phyloP scores from a whole-genome alignment of 2,329 filamentous ascomycete species.

The Colletotrichum salicis region DNA sequence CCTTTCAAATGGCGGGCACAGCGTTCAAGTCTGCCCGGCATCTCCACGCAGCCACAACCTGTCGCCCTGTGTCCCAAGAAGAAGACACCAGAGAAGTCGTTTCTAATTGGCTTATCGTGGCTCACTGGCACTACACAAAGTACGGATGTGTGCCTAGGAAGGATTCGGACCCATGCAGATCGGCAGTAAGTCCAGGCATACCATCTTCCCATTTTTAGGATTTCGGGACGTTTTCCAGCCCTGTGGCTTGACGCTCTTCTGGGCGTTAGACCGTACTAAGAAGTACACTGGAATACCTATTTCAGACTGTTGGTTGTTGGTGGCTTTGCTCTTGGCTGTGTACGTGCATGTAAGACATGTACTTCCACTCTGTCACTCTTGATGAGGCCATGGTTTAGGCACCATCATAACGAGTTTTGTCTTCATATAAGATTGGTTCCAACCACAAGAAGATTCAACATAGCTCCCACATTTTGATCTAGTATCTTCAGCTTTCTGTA shows the following conservation, averaged over 20 bases:
- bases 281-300: too few species aligned
- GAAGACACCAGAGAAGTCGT: too few species aligned
- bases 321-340: background rate
- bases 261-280: background rate
- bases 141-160: background rate
- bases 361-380: background rate
- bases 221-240: background rate
- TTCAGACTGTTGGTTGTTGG: background rate
- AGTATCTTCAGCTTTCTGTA: background rate
- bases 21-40: background rate
- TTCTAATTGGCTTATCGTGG: background rate
- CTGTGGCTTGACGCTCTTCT: background rate
- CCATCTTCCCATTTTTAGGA: background rate
- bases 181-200: background rate
- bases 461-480: background rate
- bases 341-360: background rate
- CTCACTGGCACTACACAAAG: background rate
- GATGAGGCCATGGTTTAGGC: background rate
- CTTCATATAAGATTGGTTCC: background rate
- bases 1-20: background rate
- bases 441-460: background rate
- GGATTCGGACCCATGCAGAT: slow-evolving; percentile 1
- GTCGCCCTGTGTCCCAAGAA: background rate
- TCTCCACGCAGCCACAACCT: background rate
- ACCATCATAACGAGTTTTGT: background rate